A percentile compares a stretch with the other conserved stretches of the same genome.
Evolutionary conservation across 2,329 filamentous ascomycete species (phyloP).

Genomic region (Hyphodiscus sp.): DNA sequence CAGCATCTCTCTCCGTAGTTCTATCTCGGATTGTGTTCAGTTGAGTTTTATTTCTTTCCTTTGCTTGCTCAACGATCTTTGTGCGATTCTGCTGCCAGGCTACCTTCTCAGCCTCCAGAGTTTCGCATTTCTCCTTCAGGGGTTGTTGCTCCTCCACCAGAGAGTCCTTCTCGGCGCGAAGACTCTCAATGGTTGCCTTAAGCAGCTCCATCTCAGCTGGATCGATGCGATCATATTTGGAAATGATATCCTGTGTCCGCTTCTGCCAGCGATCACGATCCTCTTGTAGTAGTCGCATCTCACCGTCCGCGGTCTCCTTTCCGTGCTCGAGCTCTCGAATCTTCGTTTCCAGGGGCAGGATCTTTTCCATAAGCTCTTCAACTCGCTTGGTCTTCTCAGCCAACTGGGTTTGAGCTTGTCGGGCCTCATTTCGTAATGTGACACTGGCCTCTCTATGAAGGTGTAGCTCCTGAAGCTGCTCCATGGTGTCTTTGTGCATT

Average conservation of each 20-base stretch:
- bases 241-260: conserved; percentile 89
- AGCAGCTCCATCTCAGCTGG: conserved; percentile 87
- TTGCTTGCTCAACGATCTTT: conserved; percentile 55
- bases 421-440: conserved; percentile 80
- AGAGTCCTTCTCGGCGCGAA: conserved; percentile 59
- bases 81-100: conserved; percentile 47
- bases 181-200: conserved; percentile 64
- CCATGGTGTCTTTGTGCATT: conserved; percentile 84
- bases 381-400: conserved; percentile 68
- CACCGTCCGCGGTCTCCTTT: conserved; percentile 59
- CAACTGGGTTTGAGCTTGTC: conserved; percentile 70
- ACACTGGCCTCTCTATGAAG: conserved; percentile 92
- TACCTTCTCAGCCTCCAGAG: conserved; percentile 47
- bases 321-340: conserved; percentile 79
- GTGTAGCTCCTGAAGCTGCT: conserved; percentile 93
- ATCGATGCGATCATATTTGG: conserved; percentile 92
- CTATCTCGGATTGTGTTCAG: conserved; percentile 48
- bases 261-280: conserved; percentile 95
- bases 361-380: conserved; percentile 64
- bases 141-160: conserved; percentile 33
- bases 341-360: conserved; percentile 75
- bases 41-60: conserved; percentile 50
- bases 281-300: conserved; percentile 81
- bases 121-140: conserved; percentile 47
- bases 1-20: conserved; percentile 36